phyloP scores from a whole-genome alignment of 345 rosid genomes.

The Eucalyptus tenuipes region DNA sequence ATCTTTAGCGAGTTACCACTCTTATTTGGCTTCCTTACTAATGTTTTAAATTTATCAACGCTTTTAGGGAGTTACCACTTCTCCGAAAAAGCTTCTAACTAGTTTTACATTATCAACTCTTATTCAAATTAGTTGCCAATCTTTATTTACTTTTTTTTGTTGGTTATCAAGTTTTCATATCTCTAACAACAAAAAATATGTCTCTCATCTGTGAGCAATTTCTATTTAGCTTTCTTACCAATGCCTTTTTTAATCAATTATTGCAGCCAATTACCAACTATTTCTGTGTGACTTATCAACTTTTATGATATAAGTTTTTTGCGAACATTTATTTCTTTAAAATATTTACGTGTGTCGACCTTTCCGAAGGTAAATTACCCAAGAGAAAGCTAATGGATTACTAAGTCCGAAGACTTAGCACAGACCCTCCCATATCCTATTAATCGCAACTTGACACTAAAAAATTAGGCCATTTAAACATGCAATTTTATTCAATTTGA shows the following conservation, averaged over 20 bases:
- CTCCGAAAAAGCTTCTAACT: background rate
- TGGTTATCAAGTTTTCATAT: background rate
- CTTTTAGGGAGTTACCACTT: background rate
- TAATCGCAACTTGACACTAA: too few species aligned
- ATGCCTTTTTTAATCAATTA: background rate
- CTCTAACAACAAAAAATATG: background rate
- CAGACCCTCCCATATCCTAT: too few species aligned
- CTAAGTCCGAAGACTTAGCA: too few species aligned
- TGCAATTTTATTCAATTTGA: too few species aligned
- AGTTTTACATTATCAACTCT: background rate
- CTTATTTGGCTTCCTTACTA: background rate
- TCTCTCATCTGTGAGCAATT: background rate
- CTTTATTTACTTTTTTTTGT: background rate
- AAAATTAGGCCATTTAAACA: too few species aligned
- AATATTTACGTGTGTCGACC: fast-evolving
- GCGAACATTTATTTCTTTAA: background rate
- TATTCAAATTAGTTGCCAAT: background rate
- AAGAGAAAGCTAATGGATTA: too few species aligned
- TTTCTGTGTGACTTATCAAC: background rate
- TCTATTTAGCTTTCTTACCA: background rate
- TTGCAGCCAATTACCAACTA: background rate
- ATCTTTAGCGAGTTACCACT: background rate
- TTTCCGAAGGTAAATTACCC: too few species aligned
- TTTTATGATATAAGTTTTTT: background rate
- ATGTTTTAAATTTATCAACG: background rate